phyloP scores from a whole-genome alignment of 257 asterid species.

The Buddleja alternifolia region DNA sequence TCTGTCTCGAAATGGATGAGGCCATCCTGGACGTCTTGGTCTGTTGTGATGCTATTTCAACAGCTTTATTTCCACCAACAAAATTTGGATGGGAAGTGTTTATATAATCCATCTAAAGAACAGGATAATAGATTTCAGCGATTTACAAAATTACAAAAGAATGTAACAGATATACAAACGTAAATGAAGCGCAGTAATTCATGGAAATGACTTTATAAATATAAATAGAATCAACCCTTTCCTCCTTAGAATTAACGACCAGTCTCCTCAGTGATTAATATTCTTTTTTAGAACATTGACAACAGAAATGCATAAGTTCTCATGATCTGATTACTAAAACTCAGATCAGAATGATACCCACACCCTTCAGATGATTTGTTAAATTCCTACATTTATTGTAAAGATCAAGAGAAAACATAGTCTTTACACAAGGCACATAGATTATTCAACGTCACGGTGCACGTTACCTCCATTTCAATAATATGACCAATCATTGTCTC shows the following conservation, averaged over 20 bases:
- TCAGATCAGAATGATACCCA: neutral
- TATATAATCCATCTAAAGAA: constrained; percentile 60
- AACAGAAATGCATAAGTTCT: constrained; percentile 1
- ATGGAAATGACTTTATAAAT: neutral
- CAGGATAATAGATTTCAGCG: constrained; percentile 19
- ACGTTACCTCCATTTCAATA: constrained; percentile 79
- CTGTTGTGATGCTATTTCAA: constrained; percentile 57
- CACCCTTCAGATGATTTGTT: neutral
- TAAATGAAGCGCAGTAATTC: constrained; percentile 3
- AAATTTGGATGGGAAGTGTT: constrained; percentile 74
- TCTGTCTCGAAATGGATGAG: constrained; percentile 34
- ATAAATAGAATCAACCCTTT: neutral
- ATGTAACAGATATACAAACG: neutral
- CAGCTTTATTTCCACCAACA: constrained; percentile 70
- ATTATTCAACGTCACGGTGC: neutral
- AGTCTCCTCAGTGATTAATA: neutral
- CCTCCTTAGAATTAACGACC: neutral
- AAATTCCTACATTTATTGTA: neutral
- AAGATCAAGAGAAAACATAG: too few species aligned
- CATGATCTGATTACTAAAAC: constrained; percentile 16
- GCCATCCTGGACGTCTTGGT: constrained; percentile 46
- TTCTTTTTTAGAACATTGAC: neutral
- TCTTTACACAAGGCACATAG: too few species aligned
- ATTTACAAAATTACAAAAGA: neutral
- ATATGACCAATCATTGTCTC: constrained; percentile 83